A percentile compares a stretch with the other conserved stretches of the same genome.
These are phyloP conservation scores for Penicillium sp. DNA, from an alignment of 2,329 filamentous ascomycete species.

Conservation along the genomic window DNA sequence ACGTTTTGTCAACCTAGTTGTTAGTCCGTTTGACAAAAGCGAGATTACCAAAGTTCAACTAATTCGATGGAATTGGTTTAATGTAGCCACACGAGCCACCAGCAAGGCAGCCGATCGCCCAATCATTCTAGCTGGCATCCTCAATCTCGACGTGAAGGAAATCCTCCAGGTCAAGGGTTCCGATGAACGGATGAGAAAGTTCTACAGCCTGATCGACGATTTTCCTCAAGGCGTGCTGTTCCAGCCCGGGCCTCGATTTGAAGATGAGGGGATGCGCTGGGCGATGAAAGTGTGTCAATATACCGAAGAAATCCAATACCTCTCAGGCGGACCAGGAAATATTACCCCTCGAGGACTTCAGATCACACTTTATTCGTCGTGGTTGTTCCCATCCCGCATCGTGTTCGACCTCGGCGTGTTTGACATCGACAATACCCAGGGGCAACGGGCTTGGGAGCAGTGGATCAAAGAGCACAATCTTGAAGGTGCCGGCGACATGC, in stretches of 20 bases:
- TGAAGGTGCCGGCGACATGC: background rate
- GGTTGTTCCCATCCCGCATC: background rate
- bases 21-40: background rate
- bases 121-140: constrained; percentile 9
- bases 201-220: background rate
- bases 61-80: constrained; percentile 9
- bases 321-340: background rate
- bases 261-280: constrained; percentile 14
- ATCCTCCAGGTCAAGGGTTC: background rate
- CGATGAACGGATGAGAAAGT: background rate
- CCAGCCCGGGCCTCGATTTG: constrained; percentile 8
- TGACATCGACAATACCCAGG: background rate
- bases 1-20: background rate
- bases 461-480: background rate
- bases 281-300: constrained; percentile 13
- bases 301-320: background rate
- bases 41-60: background rate
- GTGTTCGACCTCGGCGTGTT: background rate
- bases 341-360: background rate
- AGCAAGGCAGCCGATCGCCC: constrained; percentile 11
- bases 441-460: background rate
- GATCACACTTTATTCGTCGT: background rate
- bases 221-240: constrained; percentile 5
- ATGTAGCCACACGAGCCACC: constrained; percentile 11
- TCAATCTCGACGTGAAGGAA: constrained; percentile 5